Evolutionary conservation across 768 basidiomycete species (phyloP), one percentile per base, ranked within the genome.

Genomic region (Lactarius akahatsu): DNA sequence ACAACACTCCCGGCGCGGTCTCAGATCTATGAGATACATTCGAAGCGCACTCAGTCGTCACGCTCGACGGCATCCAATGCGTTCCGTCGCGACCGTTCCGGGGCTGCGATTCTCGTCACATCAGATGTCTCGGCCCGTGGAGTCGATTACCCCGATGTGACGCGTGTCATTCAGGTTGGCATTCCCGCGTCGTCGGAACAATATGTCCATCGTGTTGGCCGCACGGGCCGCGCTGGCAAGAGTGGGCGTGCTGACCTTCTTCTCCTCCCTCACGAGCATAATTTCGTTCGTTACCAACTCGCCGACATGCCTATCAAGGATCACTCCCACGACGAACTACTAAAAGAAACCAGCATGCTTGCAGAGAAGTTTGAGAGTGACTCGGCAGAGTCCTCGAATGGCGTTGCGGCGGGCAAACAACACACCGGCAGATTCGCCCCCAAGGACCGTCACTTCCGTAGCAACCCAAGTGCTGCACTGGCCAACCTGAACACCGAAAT

Each of bases 71-170:
- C 86, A 0, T 90, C 89, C 2, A 80, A 83, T 16, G 60, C 69
- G 13, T 96, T 93, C 82, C 80, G 87, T 63, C 71, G 64, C 7
- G 85, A 89, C 69, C 80, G 69, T 20, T 73, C 77, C 2, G 80
- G 80, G 5, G 83, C 87, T 0, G 79, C 84, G 2, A 79, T 97
- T 36, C 83, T 96, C 60, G 80, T 97, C 70, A 90, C 88, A 4
- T 94, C 93, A 1, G 94, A 96, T 70, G 87, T 96, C 6, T 94
- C 92, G 34, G 92, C 93, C 26, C 85, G 93, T 64, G 92, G 92
- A 18, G 84, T 96, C 55, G 92, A 96, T 75, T 96, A 96, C 74
- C 93, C 93, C 9, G 86, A 85, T 23, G 91, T 95, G 26, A 92
- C 92, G 0, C 87, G 94, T 45, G 90, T 96, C 67, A 90, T 98